Evolutionary conservation across 345 rosid genomes (phyloP).

Genomic region (Eucalyptus coolabah): DNA sequence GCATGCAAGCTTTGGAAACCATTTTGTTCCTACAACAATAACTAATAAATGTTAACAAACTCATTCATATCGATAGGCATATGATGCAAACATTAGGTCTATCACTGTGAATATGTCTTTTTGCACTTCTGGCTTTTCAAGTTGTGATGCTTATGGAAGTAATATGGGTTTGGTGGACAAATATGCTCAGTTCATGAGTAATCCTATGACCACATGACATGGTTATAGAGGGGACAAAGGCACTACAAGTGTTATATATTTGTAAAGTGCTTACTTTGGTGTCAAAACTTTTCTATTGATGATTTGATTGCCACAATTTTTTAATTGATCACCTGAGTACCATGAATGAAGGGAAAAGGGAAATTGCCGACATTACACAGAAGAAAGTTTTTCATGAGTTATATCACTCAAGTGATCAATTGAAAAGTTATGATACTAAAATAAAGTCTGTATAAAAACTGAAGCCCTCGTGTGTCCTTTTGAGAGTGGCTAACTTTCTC

Average conservation of each 20-base stretch:
- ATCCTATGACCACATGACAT: background rate
- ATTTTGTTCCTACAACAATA: conserved; percentile 2
- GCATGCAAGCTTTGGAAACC: background rate
- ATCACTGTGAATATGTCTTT: background rate
- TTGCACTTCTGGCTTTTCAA: background rate
- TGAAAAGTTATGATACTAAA: background rate
- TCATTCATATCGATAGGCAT: background rate
- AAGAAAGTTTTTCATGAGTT: background rate
- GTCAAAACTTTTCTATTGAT: rapidly evolving
- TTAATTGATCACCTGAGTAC: background rate
- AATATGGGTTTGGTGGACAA: background rate
- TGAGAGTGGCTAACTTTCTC: background rate
- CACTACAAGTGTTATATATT: background rate
- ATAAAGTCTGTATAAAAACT: background rate
- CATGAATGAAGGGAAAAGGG: background rate
- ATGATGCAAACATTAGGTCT: background rate
- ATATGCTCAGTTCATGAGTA: background rate
- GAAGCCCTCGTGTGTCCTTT: background rate
- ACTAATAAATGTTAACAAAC: background rate
- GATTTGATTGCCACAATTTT: background rate
- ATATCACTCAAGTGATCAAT: background rate
- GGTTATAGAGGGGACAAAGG: background rate
- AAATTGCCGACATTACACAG: background rate
- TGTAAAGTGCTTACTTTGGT: background rate
- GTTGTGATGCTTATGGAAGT: background rate